Percentiles rank a stretch among this genome's conserved stretches.
Conservation (phyloP, 768 basidiomycete genomes). For the Boletus subparvulus region DNA sequence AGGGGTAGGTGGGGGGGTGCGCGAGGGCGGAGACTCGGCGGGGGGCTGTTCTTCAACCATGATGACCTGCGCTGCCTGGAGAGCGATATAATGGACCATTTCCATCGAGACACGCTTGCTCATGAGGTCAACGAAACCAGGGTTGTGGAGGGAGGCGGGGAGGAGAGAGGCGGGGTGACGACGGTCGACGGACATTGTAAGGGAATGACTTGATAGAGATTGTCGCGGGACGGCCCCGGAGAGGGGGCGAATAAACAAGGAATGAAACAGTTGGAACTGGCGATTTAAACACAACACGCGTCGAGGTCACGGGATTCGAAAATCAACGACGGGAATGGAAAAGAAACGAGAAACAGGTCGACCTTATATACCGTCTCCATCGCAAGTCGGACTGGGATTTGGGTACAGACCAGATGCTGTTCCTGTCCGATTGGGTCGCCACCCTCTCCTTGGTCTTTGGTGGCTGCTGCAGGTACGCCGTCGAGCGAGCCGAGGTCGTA, state of each 20-base stretch:
- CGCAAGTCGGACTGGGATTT: neutral
- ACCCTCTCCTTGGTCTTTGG: conserved; percentile 81
- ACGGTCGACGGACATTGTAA: conserved; percentile 39
- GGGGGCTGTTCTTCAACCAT: conserved; percentile 52
- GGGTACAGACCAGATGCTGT: conserved; percentile 12
- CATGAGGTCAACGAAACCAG: conserved; percentile 77
- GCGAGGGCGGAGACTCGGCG: conserved; percentile 39
- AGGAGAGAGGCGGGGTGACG: conserved; percentile 82
- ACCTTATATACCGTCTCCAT: neutral
- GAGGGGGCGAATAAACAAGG: neutral
- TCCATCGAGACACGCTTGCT: conserved; percentile 73
- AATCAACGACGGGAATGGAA: conserved; percentile 11
- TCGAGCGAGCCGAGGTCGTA: neutral
- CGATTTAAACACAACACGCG: conserved; percentile 24
- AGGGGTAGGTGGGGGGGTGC: conserved; percentile 72
- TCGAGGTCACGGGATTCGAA: conserved; percentile 31
- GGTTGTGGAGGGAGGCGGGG: conserved; percentile 73
- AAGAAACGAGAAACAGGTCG: no score
- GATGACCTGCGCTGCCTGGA: conserved; percentile 74
- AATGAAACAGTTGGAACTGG: neutral
- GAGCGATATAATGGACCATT: conserved; percentile 85
- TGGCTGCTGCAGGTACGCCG: conserved; percentile 76
- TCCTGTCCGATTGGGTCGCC: conserved; percentile 49
- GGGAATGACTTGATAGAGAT: conserved; percentile 35
- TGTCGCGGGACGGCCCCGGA: conserved; percentile 18